A percentile compares a stretch with the other conserved stretches of the same genome.
These are phyloP conservation scores for Fusarium sp. DNA, from an alignment of 2,329 filamentous ascomycete genomes.

Conservation along the genomic window DNA sequence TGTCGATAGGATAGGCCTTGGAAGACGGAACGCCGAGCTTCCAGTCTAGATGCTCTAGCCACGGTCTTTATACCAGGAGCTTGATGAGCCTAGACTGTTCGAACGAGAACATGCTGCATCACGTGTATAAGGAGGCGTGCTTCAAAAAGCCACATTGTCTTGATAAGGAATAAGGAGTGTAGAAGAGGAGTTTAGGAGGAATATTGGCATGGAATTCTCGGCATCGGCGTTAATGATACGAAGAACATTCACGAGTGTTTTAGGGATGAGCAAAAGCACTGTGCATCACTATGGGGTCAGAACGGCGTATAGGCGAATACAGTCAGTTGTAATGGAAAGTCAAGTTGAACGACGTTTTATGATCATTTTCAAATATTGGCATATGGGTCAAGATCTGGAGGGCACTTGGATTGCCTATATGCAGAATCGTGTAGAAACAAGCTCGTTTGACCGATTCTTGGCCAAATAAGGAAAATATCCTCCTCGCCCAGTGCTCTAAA, in stretches of 20 bases:
- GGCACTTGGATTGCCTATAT: constrained; percentile 50
- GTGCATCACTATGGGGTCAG: constrained; percentile 21
- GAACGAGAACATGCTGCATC: constrained; percentile 5
- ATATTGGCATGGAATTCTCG: constrained; percentile 38
- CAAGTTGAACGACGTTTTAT: constrained; percentile 3
- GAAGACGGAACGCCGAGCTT: constrained; percentile 81
- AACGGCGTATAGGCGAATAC: constrained; percentile 26
- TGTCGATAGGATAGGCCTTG: constrained; percentile 79
- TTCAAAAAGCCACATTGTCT: constrained; percentile 21
- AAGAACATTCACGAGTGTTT: constrained; percentile 24
- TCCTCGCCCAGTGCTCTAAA: constrained; percentile 45
- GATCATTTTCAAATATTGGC: constrained; percentile 6
- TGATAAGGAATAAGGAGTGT: constrained; percentile 21
- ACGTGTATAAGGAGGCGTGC: constrained; percentile 18
- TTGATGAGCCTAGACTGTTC: not conserved
- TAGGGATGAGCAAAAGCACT: constrained; percentile 25
- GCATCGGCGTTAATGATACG: constrained; percentile 46
- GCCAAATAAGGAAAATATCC: constrained; percentile 45
- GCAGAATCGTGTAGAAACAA: constrained; percentile 50
- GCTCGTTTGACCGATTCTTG: constrained; percentile 43
- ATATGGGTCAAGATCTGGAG: constrained; percentile 27
- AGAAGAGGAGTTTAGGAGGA: constrained; percentile 39
- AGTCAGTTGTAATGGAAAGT: constrained; percentile 23
- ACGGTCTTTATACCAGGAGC: not conserved
- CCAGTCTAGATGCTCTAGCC: constrained; percentile 71